Conservation (phyloP, 345 rosid genomes). For the Melaleuca alternifolia region DNA sequence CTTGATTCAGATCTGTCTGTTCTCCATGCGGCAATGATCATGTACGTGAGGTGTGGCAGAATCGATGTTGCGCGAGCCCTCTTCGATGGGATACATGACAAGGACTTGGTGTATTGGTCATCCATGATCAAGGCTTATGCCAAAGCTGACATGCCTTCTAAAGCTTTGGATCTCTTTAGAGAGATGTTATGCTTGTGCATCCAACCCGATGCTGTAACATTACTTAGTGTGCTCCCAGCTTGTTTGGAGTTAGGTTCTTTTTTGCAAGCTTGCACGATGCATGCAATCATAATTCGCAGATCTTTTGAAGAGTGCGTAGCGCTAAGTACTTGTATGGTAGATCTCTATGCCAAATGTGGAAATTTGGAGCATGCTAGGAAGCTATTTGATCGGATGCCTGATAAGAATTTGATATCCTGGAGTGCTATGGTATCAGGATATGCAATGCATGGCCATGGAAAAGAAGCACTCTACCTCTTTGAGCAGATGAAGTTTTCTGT, state of each 20-base stretch:
- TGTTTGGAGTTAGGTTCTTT: conserved; percentile 16
- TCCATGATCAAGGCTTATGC: conserved; percentile 22
- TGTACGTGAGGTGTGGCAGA: conserved; percentile 17
- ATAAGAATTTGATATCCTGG: neutral
- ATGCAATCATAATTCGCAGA: conserved; percentile 6
- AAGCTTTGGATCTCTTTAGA: conserved; percentile 12
- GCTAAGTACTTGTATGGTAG: conserved; percentile 10
- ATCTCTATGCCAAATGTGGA: conserved; percentile 32
- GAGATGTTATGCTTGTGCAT: neutral
- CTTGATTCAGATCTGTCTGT: conserved; percentile 11
- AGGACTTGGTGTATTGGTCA: conserved; percentile 21
- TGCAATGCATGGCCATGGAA: conserved; percentile 35
- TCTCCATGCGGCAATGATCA: conserved; percentile 7
- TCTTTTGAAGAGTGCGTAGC: neutral
- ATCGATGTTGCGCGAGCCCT: conserved; percentile 10
- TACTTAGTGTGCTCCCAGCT: conserved; percentile 17
- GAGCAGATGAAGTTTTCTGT: conserved; percentile 24
- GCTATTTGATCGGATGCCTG: neutral
- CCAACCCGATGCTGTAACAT: conserved; percentile 17
- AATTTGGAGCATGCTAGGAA: conserved; percentile 7
- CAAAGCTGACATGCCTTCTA: conserved; percentile 10
- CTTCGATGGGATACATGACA: conserved; percentile 9
- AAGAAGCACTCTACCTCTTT: conserved; percentile 26
- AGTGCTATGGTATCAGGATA: conserved; percentile 2
- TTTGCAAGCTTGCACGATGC: conserved; percentile 3